Conservation (phyloP, 75 land plant genomes). For the Ceratopteris richardii region DNA sequence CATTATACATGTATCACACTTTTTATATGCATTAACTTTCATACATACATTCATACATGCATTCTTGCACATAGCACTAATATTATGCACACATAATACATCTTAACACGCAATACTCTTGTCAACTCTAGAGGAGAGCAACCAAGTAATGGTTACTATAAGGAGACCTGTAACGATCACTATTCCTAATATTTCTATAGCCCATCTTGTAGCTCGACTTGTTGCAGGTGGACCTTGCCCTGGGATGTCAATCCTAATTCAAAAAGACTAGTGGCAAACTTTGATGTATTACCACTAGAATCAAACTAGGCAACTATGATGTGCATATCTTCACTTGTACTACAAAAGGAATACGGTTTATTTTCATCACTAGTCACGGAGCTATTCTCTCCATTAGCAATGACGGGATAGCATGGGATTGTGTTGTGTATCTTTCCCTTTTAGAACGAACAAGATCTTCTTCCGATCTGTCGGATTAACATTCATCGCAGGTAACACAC, state of each 20-base stretch:
- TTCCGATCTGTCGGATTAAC: constrained; percentile 39
- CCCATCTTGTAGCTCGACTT: constrained; percentile 47
- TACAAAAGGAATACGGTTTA: background rate
- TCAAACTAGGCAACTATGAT: background rate
- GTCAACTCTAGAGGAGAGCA: constrained; percentile 73
- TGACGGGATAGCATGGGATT: background rate
- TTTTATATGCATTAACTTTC: too few relatives aligned
- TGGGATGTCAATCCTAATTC: constrained; percentile 23
- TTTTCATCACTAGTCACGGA: background rate
- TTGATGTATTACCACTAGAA: background rate
- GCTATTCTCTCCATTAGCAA: background rate
- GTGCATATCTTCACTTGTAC: background rate
- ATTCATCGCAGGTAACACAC: constrained; percentile 46
- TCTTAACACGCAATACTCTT: too few relatives aligned
- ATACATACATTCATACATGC: too few relatives aligned
- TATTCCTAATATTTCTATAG: constrained; percentile 56
- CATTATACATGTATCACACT: too few relatives aligned
- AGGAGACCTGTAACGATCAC: constrained; percentile 63
- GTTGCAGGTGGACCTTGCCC: constrained; percentile 15
- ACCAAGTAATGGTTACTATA: constrained; percentile 58
- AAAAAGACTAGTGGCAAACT: background rate
- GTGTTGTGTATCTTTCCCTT: constrained; percentile 15
- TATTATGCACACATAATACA: too few relatives aligned
- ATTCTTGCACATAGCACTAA: too few relatives aligned
- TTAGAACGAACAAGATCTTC: constrained; percentile 48